Base-by-base conservation (phyloP, 2,329 filamentous ascomycete genomes). In the Arthrinium puccinioides region DNA sequence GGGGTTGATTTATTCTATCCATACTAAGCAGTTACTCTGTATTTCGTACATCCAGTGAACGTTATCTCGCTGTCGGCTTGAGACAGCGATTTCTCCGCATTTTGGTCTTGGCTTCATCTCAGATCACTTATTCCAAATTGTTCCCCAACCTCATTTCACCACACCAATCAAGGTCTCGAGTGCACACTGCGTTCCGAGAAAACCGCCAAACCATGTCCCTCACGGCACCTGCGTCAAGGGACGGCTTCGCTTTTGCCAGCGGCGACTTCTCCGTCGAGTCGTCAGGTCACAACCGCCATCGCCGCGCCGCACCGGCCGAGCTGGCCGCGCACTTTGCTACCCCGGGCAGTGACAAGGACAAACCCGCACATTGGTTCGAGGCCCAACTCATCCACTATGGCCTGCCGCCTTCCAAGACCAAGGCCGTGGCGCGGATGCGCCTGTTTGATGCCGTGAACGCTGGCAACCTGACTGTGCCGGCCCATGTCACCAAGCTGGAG, bases 351-450 rank as follows among this genome's bases (percentile, higher is more conserved):
- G 56, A 59, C 19, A 62, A 59, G 29, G 72, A 79, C 46, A 67
- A 66, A 29, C 67, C 74, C 1, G 74, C 64, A 1, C 74, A 80
- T 44, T 82, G 71, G 70, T 82, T 76, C 40, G 69, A 76, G 43
- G 75, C 77, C 0, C 76, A 82, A 44, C 63, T 81, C 9, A 55
- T 77, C 4, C 78, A 82, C 55, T 82, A 81, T 55, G 76, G 74
- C 1, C 61, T 82, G 0, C 62, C 60, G 6, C 64, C 67, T 0
- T 75, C 72, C 14, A 76, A 75, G 48, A 65, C 66, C 30, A 81
- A 81, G 55, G 67, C 72, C 16, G 66, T 69, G 1, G 76, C 76
- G 9, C 74, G 76, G 39, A 69, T 77, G 59, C 61, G 76, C 3
- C 56, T 83, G 13, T 63, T 72, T n/a, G 70, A 77, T 44, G 74